Evolutionary conservation across 2,329 filamentous ascomycete species (phyloP).

Genomic region (Blastomyces silverae): DNA sequence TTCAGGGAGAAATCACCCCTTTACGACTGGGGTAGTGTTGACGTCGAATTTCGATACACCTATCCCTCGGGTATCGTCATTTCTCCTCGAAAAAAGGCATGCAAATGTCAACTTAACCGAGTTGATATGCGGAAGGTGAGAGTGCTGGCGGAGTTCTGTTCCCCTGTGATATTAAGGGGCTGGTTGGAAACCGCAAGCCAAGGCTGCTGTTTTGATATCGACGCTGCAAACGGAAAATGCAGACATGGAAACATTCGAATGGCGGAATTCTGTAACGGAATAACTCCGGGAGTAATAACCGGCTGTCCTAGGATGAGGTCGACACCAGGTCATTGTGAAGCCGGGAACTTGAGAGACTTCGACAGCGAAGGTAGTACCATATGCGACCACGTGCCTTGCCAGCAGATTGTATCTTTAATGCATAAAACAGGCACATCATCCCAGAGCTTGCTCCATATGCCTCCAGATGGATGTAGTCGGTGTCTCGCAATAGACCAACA

Average conservation of each 20-base stretch:
- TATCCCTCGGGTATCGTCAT: slow-evolving; percentile 13
- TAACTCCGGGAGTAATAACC: background rate
- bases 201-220: slow-evolving; percentile 5
- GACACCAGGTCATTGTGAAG: background rate
- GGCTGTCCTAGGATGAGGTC: background rate
- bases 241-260: background rate
- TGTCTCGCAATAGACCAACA: slow-evolving; percentile 2
- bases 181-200: background rate
- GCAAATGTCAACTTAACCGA: background rate
- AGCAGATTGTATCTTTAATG: background rate
- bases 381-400: background rate
- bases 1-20: slow-evolving; percentile 13
- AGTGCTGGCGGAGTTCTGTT: slow-evolving; percentile 10
- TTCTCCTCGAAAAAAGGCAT: slow-evolving; percentile 7
- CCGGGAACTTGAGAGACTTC: background rate
- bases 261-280: background rate
- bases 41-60: slow-evolving; percentile 10
- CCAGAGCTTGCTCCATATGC: background rate
- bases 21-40: slow-evolving; percentile 10
- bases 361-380: background rate
- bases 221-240: background rate
- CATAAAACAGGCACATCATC: background rate
- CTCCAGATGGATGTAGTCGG: background rate
- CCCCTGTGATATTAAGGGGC: slow-evolving; percentile 11
- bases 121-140: slow-evolving; percentile 11